Base-by-base conservation (phyloP, 192 early-diverging fungal genomes). In the Mortierella hygrophila region DNA sequence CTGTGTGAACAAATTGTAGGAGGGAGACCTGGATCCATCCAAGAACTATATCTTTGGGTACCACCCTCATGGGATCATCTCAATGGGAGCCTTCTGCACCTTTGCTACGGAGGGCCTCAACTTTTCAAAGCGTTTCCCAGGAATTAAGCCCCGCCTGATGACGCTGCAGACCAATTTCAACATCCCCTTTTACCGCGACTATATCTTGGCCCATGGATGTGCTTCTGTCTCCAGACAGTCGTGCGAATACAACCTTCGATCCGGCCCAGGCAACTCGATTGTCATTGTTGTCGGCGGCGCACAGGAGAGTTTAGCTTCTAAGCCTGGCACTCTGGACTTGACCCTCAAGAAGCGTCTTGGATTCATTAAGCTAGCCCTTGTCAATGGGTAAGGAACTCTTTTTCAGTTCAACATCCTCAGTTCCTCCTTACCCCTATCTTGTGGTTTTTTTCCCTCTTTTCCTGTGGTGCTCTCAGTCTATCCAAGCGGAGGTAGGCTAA, bases 241-340 rank as follows among this genome's bases (percentile, higher is more conserved):
- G 3, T 96, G 95, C 71, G 94, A 96, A 68, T 79, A 92, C 47
- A 93, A 97, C 42, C 89, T 99, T 57, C 82, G 60, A 11, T 91
- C 90, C 21, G 95, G 95, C 7, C 92, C 90, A 74, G 95, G 90
- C 35, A 88, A 89, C 74, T 93, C 90, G 63, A 92, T 92, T 89
- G 94, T 95, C 73, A 93, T 99, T 72, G 98, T 97, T 8, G 93
- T 98, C 6, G 98, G 98, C 3, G 98, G 98, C 13, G 97, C 97
- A 9, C 89, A 94, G 21, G 98, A 99, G 76, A 92, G 94, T n/a
- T 89, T 96, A 71, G 77, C 91, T 38, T 93, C 94, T 1, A 89
- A 90, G n/a, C 92, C 93, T 11, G 90, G 91, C 18, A 83, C 88
- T 3, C 78, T 90, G 47, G 94, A 97, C 70, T 84, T 97, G 47